Conservation (phyloP, 768 basidiomycete species). For the Termitomyces heimii region DNA sequence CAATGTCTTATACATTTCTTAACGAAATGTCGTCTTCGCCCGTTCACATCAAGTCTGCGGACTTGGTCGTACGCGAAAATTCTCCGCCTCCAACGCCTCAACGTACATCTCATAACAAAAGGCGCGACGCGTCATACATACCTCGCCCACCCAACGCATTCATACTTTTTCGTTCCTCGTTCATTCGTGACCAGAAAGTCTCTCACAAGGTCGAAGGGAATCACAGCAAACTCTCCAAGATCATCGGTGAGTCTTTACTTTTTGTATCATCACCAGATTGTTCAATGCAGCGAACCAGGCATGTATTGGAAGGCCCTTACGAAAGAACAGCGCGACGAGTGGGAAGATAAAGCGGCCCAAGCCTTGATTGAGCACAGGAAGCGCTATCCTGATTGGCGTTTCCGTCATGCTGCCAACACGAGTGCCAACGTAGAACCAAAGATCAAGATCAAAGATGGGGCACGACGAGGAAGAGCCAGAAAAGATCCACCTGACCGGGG, state of each 20-base stretch:
- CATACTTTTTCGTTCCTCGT: constrained; percentile 77
- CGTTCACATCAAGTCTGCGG: background rate
- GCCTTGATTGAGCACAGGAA: constrained; percentile 71
- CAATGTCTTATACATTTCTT: constrained; percentile 55
- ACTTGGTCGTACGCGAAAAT: background rate
- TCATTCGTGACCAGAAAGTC: constrained; percentile 69
- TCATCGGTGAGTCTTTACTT: constrained; percentile 49
- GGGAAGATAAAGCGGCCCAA: constrained; percentile 67
- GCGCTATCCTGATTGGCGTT: constrained; percentile 79
- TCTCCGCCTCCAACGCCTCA: constrained; percentile 18
- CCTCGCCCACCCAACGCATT: constrained; percentile 83
- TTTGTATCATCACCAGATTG: background rate
- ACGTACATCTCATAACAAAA: constrained; percentile 50
- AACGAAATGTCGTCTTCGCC: constrained; percentile 46
- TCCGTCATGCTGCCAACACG: constrained; percentile 54
- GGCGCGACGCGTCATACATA: constrained; percentile 68
- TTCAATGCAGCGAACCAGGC: constrained; percentile 32
- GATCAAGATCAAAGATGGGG: constrained; percentile 20
- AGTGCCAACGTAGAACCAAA: constrained; percentile 26
- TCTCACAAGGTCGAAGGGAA: constrained; percentile 77
- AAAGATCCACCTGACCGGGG: constrained; percentile 18
- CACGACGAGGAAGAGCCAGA: constrained; percentile 6
- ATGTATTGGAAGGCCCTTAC: constrained; percentile 72
- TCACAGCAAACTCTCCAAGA: constrained; percentile 75
- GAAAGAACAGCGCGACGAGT: constrained; percentile 59